These are phyloP conservation scores for Aspergillus neotritici DNA, from an alignment of 2,329 filamentous ascomycete species.

Conservation along the genomic window DNA sequence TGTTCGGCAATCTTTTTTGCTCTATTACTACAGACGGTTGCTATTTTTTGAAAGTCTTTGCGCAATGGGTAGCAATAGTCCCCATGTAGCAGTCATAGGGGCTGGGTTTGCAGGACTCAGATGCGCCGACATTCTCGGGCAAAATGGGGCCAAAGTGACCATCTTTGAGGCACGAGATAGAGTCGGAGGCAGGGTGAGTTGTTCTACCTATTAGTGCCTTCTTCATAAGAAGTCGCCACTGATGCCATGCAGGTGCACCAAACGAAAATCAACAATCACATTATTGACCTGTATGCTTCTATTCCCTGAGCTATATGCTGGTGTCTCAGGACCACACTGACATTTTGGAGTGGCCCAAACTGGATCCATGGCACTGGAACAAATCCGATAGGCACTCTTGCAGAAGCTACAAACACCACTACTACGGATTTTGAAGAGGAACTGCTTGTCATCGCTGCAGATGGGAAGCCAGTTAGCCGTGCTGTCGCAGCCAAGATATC, in stretches of 20 bases:
- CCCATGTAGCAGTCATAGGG: slow-evolving; percentile 55
- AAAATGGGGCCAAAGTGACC: slow-evolving; percentile 53
- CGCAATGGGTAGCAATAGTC: slow-evolving; percentile 33
- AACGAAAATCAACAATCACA: slow-evolving; percentile 42
- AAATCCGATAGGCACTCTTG: slow-evolving; percentile 56
- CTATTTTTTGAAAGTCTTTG: no score
- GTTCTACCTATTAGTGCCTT: neutral
- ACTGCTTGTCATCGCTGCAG: slow-evolving; percentile 43
- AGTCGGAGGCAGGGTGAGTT: slow-evolving; percentile 52
- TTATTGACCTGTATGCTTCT: slow-evolving; percentile 51
- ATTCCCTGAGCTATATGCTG: neutral
- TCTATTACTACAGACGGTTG: no score
- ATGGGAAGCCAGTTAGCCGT: slow-evolving; percentile 41
- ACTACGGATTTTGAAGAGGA: slow-evolving; percentile 50
- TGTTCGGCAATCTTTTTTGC: no score
- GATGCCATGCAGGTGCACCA: slow-evolving; percentile 44
- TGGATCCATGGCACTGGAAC: slow-evolving; percentile 59
- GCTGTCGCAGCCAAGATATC: slow-evolving; percentile 29
- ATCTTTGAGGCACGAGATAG: slow-evolving; percentile 56
- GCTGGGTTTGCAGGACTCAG: slow-evolving; percentile 56
- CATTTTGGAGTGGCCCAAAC: slow-evolving; percentile 50
- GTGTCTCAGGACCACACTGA: slow-evolving; percentile 10
- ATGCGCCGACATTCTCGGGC: slow-evolving; percentile 54
- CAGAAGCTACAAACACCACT: slow-evolving; percentile 46
- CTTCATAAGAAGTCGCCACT: slow-evolving; percentile 3